Base-by-base conservation (phyloP, 139 green algal species). In the Raphidocelis subcapitata region DNA sequence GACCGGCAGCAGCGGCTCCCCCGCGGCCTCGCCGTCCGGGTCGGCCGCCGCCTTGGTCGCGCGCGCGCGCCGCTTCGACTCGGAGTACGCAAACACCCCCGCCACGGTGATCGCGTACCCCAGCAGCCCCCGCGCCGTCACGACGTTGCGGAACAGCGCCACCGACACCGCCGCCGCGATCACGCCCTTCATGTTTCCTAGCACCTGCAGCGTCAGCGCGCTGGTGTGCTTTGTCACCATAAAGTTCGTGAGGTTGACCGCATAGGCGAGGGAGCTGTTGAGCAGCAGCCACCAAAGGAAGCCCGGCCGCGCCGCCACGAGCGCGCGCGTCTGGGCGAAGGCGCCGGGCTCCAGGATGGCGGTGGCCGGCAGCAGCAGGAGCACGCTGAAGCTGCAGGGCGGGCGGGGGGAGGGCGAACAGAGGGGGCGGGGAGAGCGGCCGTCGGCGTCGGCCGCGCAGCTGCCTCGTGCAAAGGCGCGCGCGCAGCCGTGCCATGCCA, bases 201-300 rank as follows among this genome's bases (percentile, higher is more conserved):
- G 87, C 54, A 98, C 94, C 86, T 98, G 94, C 44, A 98, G 84
- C 16, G 95, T 98, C 23, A 99, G 85, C 5, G 95, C 86, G 51
- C 81, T 93, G 4, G 95, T 99, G 85, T 95, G 88, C 80, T 96
- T 97, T 15, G 95, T 99, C 29, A 99, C 94, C 73, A 98, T 69
- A 79, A 99, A 98, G 87, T 99, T 99, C 37, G 89, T 95, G 24
- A 99, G 87, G 85, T 99, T 99, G 64, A 97, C 91, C 56, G 95
- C 91, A 84, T 97, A 99, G 1, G 95, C 94, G 8, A 97, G 77
- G 24, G 81, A 78, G 33, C 82, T 90, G 82, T 99, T 99, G 65
- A 81, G 52, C 21, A 98, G 57, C 62, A 98, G 77, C 49, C 73
- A 80, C 62, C 85, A 84, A 65, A 77, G 79, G 65, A 97, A 97